phyloP scores from a whole-genome alignment of 768 basidiomycete genomes.

The Phaeotremella skinneri region DNA sequence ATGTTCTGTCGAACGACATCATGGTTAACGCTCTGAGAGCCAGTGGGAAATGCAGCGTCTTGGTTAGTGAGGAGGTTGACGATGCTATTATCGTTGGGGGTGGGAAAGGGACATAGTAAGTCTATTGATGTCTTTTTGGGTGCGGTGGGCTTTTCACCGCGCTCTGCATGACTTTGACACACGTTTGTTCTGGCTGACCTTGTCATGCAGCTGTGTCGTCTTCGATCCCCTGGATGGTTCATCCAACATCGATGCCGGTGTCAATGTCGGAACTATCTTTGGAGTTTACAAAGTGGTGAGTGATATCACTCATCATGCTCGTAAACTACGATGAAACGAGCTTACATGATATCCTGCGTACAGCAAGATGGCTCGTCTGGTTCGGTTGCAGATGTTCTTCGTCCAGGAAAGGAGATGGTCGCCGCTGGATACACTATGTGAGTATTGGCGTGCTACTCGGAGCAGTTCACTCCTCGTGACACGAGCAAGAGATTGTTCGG shows the following conservation, averaged over 20 bases:
- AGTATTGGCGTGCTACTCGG: constrained; percentile 40
- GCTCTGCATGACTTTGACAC: neutral
- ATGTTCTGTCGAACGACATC: constrained; percentile 97
- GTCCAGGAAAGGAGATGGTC: constrained; percentile 94
- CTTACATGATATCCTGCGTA: constrained; percentile 7
- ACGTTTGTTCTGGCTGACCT: neutral
- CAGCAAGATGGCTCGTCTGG: constrained; percentile 76
- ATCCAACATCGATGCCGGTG: constrained; percentile 97
- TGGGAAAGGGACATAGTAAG: constrained; percentile 43
- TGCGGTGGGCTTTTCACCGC: neutral
- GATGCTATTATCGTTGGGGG: constrained; percentile 39
- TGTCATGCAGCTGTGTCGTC: constrained; percentile 81
- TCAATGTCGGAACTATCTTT: constrained; percentile 85
- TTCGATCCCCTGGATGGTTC: constrained; percentile 97
- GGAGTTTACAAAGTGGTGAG: constrained; percentile 89
- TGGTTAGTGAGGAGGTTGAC: constrained; percentile 82
- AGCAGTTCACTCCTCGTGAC: neutral
- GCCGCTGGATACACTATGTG: constrained; percentile 97
- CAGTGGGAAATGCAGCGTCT: constrained; percentile 93
- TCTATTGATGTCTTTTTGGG: neutral
- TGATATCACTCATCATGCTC: constrained; percentile 27
- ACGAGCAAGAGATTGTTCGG: neutral
- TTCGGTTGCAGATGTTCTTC: constrained; percentile 79
- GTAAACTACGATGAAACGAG: neutral
- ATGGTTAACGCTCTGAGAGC: constrained; percentile 96